Conservation (phyloP, 495 filamentous ascomycete species). For the Trichocladium antarcticum region DNA sequence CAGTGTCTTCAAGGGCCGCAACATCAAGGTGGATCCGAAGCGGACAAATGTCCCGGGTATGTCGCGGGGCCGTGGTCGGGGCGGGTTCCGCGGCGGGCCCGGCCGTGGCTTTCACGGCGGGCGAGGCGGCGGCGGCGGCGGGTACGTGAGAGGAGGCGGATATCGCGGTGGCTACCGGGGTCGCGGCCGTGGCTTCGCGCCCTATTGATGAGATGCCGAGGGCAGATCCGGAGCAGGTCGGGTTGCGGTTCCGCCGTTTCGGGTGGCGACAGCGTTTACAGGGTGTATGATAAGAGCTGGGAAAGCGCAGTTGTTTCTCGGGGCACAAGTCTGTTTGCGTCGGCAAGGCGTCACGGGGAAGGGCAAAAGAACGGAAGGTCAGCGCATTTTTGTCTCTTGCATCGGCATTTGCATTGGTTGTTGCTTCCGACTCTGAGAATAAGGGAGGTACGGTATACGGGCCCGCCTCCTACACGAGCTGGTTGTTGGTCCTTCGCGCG, state of each 20-base stretch:
- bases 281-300: slow-evolving; percentile 12
- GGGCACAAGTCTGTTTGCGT: slow-evolving; percentile 13
- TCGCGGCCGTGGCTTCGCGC: slow-evolving; percentile 66
- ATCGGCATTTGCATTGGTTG: neutral
- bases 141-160: slow-evolving; percentile 48
- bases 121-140: slow-evolving; percentile 49
- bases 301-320: slow-evolving; percentile 2
- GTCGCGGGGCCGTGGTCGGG: slow-evolving; percentile 59
- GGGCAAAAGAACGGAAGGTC: slow-evolving; percentile 16
- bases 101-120: slow-evolving; percentile 49
- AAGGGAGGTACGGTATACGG: neutral
- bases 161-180: slow-evolving; percentile 76
- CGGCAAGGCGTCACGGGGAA: slow-evolving; percentile 20
- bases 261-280: neutral
- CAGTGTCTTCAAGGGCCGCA: slow-evolving; percentile 88
- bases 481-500: no score
- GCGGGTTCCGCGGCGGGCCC: slow-evolving; percentile 42
- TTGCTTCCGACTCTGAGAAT: neutral
- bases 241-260: neutral
- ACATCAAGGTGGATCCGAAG: slow-evolving; percentile 95
- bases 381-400: slow-evolving; percentile 5
- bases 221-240: neutral
- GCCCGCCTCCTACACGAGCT: neutral
- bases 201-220: slow-evolving; percentile 45
- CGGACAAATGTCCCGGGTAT: slow-evolving; percentile 95